Conservation (phyloP, 2,329 filamentous ascomycete species). For the Exutisphaerella laricina region DNA sequence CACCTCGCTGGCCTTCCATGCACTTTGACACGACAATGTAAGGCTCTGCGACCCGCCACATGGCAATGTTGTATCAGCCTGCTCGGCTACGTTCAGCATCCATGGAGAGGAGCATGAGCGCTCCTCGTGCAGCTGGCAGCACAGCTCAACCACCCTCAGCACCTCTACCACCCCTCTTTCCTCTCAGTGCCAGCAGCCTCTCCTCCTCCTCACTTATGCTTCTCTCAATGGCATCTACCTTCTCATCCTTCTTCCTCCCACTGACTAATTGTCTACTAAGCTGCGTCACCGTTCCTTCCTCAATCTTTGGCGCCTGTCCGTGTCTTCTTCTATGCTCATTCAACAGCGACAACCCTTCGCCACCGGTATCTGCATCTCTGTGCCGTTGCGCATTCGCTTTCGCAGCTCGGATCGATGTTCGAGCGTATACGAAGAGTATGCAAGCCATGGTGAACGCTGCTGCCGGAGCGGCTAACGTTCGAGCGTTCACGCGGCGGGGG, state of each 20-base stretch:
- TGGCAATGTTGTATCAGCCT: too few relatives aligned
- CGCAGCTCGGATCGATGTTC: conserved; percentile 60
- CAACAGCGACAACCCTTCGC: conserved; percentile 47
- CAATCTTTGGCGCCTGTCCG: conserved; percentile 43
- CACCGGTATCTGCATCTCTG: conserved; percentile 51
- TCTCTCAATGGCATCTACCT: conserved; percentile 8
- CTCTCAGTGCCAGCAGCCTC: conserved; percentile 31
- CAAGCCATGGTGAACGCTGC: conserved; percentile 59
- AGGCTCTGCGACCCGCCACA: too few relatives aligned
- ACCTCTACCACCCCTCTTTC: conserved; percentile 19
- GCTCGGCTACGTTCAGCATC: too few relatives aligned
- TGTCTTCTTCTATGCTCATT: conserved; percentile 52
- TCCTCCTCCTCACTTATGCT: conserved; percentile 19
- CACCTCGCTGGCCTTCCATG: too few relatives aligned
- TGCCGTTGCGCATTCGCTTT: conserved; percentile 59
- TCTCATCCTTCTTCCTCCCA: conserved; percentile 21
- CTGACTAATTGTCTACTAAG: conserved; percentile 29
- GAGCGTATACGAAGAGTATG: conserved; percentile 56
- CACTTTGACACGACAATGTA: too few relatives aligned
- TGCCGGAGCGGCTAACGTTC: conserved; percentile 53
- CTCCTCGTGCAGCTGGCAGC: too few relatives aligned
- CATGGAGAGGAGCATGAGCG: too few relatives aligned
- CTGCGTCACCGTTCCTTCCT: conserved; percentile 37
- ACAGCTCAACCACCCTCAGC: neutral
- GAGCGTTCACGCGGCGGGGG: conserved; percentile 29